phyloP scores from a whole-genome alignment of 495 filamentous ascomycete species.

The Lophiostoma macrostomum region DNA sequence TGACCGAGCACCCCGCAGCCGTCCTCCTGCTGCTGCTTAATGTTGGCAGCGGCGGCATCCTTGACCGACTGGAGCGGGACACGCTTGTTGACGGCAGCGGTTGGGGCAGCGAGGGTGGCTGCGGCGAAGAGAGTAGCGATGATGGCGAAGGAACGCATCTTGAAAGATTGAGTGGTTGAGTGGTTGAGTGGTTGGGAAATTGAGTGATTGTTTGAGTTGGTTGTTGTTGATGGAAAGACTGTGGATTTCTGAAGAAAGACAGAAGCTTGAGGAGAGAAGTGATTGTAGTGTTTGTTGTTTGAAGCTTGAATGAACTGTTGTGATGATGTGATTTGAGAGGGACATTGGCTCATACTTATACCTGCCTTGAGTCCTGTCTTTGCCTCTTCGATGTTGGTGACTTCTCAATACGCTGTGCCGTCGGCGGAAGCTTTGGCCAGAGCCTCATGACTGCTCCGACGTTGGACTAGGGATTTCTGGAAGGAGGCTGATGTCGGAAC shows the following conservation, averaged over 20 bases:
- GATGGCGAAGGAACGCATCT: conserved; percentile 5
- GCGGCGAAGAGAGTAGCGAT: conserved; percentile 8
- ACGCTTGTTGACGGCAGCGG: background rate
- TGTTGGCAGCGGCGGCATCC: background rate
- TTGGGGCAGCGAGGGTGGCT: background rate
- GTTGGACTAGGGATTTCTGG: no score
- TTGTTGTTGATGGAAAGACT: background rate
- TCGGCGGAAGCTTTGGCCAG: background rate
- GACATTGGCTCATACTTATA: background rate
- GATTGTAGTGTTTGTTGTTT: no score
- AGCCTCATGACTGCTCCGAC: background rate
- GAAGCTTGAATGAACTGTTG: background rate
- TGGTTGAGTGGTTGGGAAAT: background rate
- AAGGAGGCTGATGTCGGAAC: no score
- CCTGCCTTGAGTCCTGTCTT: background rate
- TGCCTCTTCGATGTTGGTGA: background rate
- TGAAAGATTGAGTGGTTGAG: background rate
- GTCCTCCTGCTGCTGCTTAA: background rate
- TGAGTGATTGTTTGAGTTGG: background rate
- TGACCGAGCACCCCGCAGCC: conserved; percentile 3
- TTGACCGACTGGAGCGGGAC: background rate
- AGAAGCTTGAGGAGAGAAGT: background rate
- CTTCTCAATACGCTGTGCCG: background rate
- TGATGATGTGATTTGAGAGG: background rate
- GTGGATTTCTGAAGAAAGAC: background rate